Percentiles rank a stretch among this genome's conserved stretches.
phyloP scores from a whole-genome alignment of 495 filamentous ascomycete genomes.

The Sphaerosporella brunnea region DNA sequence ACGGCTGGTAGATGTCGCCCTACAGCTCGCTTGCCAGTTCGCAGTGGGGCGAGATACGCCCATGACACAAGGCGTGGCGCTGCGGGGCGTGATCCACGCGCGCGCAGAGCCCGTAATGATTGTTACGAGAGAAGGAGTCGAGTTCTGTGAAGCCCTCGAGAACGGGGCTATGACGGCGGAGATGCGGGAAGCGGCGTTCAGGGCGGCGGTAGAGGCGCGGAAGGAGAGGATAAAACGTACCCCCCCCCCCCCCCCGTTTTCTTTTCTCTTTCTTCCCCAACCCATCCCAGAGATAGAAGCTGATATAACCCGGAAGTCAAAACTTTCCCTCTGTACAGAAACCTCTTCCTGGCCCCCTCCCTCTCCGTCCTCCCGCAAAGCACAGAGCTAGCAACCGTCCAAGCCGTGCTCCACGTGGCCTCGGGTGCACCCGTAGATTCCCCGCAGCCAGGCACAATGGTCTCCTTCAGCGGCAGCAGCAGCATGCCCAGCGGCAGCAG shows the following conservation, averaged over 20 bases:
- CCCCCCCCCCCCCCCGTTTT: background rate
- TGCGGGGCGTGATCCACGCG: background rate
- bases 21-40: background rate
- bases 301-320: background rate
- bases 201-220: background rate
- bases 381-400: background rate
- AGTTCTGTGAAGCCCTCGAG: background rate
- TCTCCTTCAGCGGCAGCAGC: background rate
- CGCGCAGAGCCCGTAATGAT: background rate
- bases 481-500: background rate
- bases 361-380: background rate
- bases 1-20: background rate
- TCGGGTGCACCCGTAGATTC: background rate
- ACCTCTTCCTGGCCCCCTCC: background rate
- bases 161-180: background rate
- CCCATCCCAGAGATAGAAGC: too few relatives aligned
- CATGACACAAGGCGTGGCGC: background rate
- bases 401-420: background rate
- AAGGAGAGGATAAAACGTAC: background rate
- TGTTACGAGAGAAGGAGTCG: background rate
- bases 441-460: background rate
- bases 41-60: background rate
- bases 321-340: conserved; percentile 1
- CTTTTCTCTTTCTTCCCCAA: background rate
- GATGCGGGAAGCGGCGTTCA: background rate